Conservation (phyloP, 2,329 filamentous ascomycete genomes). For the Cyphellophora attinorum region DNA sequence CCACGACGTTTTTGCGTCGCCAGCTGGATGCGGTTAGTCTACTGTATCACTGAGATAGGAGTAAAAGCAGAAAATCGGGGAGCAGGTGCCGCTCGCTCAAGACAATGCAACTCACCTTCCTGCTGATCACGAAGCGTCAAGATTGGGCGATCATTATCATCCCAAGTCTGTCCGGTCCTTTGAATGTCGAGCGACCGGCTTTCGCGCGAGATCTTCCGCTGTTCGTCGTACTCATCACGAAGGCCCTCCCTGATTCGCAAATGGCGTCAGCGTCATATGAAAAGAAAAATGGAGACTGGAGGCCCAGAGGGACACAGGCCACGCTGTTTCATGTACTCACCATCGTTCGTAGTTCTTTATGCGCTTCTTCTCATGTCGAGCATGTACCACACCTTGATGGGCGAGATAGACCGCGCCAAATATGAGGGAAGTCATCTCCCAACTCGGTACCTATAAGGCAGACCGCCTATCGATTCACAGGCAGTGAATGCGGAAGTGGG, state of each 20-base stretch:
- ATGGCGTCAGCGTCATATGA: too few relatives aligned
- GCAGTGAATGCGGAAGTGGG: slow-evolving; percentile 1
- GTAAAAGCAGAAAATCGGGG: too few relatives aligned
- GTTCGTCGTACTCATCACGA: slow-evolving; percentile 18
- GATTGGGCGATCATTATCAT: slow-evolving; percentile 9
- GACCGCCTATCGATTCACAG: too few relatives aligned
- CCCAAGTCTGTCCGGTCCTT: slow-evolving; percentile 11
- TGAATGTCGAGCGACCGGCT: slow-evolving; percentile 17
- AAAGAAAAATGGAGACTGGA: too few relatives aligned
- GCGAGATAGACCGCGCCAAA: slow-evolving; percentile 16
- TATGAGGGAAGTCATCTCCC: slow-evolving; percentile 17
- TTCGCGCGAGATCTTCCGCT: slow-evolving; percentile 13
- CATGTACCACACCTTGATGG: slow-evolving; percentile 14
- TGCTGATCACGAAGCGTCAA: slow-evolving; percentile 17
- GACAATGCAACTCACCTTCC: too few relatives aligned
- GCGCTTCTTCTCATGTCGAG: slow-evolving; percentile 16
- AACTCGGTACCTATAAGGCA: too few relatives aligned
- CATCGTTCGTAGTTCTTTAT: slow-evolving; percentile 19
- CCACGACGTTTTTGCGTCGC: slow-evolving; percentile 17
- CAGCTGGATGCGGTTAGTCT: too few relatives aligned
- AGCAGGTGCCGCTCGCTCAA: too few relatives aligned
- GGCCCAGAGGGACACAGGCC: too few relatives aligned
- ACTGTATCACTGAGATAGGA: too few relatives aligned
- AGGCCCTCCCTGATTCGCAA: too few relatives aligned
- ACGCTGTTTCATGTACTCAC: too few relatives aligned